Base-by-base conservation (phyloP, 371 early-diverging fungal genomes). In the Cokeromyces recurvatus region DNA sequence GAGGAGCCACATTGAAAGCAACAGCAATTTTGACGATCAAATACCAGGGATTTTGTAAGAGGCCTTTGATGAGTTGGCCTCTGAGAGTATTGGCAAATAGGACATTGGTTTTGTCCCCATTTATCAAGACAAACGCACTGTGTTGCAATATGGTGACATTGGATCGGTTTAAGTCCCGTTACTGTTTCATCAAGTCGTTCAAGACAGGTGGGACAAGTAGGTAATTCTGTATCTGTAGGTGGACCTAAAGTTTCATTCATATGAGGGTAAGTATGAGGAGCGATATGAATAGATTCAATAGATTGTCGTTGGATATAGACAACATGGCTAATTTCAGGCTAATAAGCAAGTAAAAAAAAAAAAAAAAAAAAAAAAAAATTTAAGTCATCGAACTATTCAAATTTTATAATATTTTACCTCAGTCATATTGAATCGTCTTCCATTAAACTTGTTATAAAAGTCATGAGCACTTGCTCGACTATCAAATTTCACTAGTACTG, bases 191-290 rank as follows among this genome's bases (percentile, higher is more conserved):
- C 98, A 86, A 97, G 84, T 10, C 93, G 75, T 45, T 95, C 96
- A 32, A 97, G 67, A 66, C 98, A 97, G 5, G 95, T 93, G 5
- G 97, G 95, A 52, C 98, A 97, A 0, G 89, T 91, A 0, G 96
- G 95, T n/a, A 94, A 62, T 57, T 94, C 92, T 11, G 44, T 27
- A 7, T 46, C 20, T 40, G 49, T 14, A 32, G 55, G 58, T 38
- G 49, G 46, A 2, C 38, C 37, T 15, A 62, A 15, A 17, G 66
- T 66, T 11, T 77, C 72, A 39, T 78, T 71, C 23, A 76, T 49
- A 45, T 74, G 74, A 0, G 85, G 84, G 48, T 78, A 84, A 1
- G 80, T 70, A 19, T 80, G 71, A 3, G 82, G 74, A 16, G 85
- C 76, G 36, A 80, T 73, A 2, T 65, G 54, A 17, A 66, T 58